Percentiles rank a stretch among this genome's conserved stretches.
These are phyloP conservation scores for Aureobasidium sp. DNA, from an alignment of 2,329 filamentous ascomycete species.

Conservation along the genomic window DNA sequence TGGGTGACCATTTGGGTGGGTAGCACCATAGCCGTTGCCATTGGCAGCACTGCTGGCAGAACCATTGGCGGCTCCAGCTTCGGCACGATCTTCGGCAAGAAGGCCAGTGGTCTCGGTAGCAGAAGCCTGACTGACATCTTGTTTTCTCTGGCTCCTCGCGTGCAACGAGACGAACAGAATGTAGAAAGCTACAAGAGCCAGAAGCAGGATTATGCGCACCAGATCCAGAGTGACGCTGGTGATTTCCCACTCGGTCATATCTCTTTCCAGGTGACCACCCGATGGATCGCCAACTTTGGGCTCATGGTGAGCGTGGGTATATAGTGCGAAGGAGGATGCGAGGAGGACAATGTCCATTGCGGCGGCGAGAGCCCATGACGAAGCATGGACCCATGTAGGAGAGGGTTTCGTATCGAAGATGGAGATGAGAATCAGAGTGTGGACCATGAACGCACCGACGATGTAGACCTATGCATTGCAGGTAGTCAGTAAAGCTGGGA, in stretches of 20 bases:
- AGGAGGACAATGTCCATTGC: slow-evolving; percentile 67
- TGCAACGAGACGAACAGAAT: slow-evolving; percentile 44
- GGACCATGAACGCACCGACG: slow-evolving; percentile 77
- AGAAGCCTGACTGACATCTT: slow-evolving; percentile 33
- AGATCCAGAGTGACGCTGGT: slow-evolving; percentile 61
- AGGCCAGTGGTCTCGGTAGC: slow-evolving; percentile 59
- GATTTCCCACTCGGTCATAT: slow-evolving; percentile 54
- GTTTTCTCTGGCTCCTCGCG: slow-evolving; percentile 31
- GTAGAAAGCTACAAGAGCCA: slow-evolving; percentile 55
- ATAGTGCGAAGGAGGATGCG: slow-evolving; percentile 59
- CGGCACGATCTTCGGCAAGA: slow-evolving; percentile 43
- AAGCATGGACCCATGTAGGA: slow-evolving; percentile 71
- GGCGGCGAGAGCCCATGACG: slow-evolving; percentile 71
- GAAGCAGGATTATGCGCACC: slow-evolving; percentile 60
- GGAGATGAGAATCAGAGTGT: slow-evolving; percentile 77
- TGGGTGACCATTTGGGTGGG: slow-evolving; percentile 41
- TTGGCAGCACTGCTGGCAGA: slow-evolving; percentile 45
- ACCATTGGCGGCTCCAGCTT: slow-evolving; percentile 35
- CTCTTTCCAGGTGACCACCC: slow-evolving; percentile 29
- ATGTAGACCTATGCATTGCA: slow-evolving; percentile 63
- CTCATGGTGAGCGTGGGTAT: slow-evolving; percentile 61
- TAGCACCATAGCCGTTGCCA: slow-evolving; percentile 46
- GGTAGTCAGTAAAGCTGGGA: slow-evolving; percentile 10
- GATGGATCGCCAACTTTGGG: slow-evolving; percentile 44
- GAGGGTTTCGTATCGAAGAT: slow-evolving; percentile 76